These are phyloP conservation scores for Artemisia argyi DNA, from an alignment of 129 eudicot genomes.

Conservation along the genomic window DNA sequence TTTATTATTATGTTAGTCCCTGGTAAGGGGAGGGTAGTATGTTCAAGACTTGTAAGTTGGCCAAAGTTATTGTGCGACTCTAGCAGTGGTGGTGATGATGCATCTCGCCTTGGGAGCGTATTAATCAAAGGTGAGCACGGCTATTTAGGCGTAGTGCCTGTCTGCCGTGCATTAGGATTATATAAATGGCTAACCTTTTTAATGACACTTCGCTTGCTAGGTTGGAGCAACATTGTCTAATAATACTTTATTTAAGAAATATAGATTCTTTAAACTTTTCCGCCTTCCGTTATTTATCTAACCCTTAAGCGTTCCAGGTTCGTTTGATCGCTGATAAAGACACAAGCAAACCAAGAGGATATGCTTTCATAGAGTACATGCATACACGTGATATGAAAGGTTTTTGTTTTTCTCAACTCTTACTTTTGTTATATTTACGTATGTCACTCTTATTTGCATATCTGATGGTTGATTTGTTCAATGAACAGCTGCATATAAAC, in stretches of 20 bases:
- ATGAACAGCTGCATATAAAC: constrained; percentile 88
- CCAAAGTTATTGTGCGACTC: constrained; percentile 58
- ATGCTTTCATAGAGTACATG: constrained; percentile 84
- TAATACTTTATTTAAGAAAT: constrained; percentile 7
- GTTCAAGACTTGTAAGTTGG: constrained; percentile 42
- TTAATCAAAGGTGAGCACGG: constrained; percentile 98
- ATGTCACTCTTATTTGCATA: background rate
- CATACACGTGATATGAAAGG: constrained; percentile 99
- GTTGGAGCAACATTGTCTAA: constrained; percentile 16
- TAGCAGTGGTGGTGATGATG: constrained; percentile 83
- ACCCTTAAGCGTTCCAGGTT: constrained; percentile 60
- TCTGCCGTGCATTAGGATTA: constrained; percentile 93
- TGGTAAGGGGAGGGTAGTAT: constrained; percentile 88
- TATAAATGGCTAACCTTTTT: constrained; percentile 26
- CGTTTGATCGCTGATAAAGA: constrained; percentile 79
- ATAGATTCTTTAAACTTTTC: background rate
- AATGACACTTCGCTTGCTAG: constrained; percentile 25
- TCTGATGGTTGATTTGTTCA: constrained; percentile 17
- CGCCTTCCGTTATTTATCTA: constrained; percentile 12
- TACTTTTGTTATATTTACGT: background rate
- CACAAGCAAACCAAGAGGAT: constrained; percentile 85
- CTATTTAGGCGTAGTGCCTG: constrained; percentile 87
- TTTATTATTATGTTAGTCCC: constrained; percentile 42
- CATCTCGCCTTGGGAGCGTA: constrained; percentile 74
- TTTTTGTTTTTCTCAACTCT: constrained; percentile 10